phyloP scores from a whole-genome alignment of 2,329 filamentous ascomycete species.

The Apiospora phragmitis region DNA sequence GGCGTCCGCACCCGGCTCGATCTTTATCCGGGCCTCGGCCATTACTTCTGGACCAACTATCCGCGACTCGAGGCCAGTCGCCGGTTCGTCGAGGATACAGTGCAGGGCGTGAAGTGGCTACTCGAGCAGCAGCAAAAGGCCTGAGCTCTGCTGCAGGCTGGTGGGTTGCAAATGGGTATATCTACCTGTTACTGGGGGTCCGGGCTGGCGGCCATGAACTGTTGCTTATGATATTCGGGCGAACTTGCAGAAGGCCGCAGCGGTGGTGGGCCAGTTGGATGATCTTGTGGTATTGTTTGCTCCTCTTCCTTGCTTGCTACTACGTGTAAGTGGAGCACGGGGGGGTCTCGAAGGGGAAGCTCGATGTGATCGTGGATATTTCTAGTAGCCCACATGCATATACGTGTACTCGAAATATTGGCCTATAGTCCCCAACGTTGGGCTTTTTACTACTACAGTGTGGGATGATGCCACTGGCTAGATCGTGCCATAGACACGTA shows the following conservation, averaged over 20 bases:
- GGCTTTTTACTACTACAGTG: background rate
- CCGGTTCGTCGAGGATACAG: conserved; percentile 28
- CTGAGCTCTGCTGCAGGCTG: background rate
- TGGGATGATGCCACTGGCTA: background rate
- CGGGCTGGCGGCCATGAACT: background rate
- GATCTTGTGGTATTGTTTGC: background rate
- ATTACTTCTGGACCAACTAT: conserved; percentile 31
- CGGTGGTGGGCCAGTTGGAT: background rate
- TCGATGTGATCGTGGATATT: background rate
- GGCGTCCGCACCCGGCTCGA: conserved; percentile 44
- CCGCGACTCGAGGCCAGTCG: conserved; percentile 23
- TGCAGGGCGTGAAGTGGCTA: conserved; percentile 26
- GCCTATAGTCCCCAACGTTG: background rate
- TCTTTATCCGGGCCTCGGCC: conserved; percentile 26
- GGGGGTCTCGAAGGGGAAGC: background rate
- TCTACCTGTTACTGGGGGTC: background rate
- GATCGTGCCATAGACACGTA: background rate
- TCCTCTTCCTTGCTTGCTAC: background rate
- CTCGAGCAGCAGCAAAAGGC: conserved; percentile 20
- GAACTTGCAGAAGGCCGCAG: background rate
- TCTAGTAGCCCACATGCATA: background rate
- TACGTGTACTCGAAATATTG: background rate
- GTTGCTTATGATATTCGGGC: background rate
- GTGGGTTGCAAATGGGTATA: background rate
- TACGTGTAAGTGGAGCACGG: background rate